Percentiles rank a stretch among this genome's conserved stretches.
phyloP scores from a whole-genome alignment of 2,329 filamentous ascomycete species.

The Rhytidhysteron rufulum region DNA sequence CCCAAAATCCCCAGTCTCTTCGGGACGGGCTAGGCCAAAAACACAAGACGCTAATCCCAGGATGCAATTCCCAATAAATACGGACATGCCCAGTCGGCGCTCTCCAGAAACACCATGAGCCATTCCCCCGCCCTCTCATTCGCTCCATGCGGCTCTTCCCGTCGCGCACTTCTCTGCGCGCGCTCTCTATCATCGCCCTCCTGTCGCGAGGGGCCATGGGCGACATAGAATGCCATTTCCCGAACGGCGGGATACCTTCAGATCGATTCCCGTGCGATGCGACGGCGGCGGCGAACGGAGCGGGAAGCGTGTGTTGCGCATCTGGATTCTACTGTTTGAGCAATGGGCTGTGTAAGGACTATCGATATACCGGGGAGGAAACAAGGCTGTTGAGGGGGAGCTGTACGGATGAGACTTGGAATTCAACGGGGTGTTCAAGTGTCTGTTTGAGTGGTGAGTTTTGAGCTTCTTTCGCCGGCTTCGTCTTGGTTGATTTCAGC shows the following conservation, averaged over 20 bases:
- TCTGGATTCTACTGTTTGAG: slow-evolving; percentile 13
- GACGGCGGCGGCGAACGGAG: not conserved
- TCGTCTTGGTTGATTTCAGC: no score
- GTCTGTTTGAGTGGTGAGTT: slow-evolving; percentile 10
- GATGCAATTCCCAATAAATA: no score
- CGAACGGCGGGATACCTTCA: not conserved
- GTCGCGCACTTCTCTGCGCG: no score
- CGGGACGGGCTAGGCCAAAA: no score
- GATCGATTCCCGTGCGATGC: not conserved
- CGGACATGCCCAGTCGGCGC: no score
- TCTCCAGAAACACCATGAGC: no score
- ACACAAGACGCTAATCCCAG: no score
- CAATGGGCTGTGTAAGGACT: slow-evolving; percentile 17
- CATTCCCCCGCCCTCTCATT: no score
- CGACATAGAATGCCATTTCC: not conserved
- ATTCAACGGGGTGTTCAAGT: slow-evolving; percentile 7
- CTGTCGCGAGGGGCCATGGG: no score
- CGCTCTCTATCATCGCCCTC: no score
- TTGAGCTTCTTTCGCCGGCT: not conserved
- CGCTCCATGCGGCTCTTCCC: no score
- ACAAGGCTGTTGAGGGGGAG: slow-evolving; percentile 13
- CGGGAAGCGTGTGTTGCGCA: slow-evolving; percentile 11
- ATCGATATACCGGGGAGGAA: slow-evolving; percentile 13
- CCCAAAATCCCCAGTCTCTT: no score
- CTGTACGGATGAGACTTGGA: slow-evolving; percentile 16